Evolutionary conservation across 106 monocot genomes (phyloP).

Genomic region (Dendrobium chrysotoxum): DNA sequence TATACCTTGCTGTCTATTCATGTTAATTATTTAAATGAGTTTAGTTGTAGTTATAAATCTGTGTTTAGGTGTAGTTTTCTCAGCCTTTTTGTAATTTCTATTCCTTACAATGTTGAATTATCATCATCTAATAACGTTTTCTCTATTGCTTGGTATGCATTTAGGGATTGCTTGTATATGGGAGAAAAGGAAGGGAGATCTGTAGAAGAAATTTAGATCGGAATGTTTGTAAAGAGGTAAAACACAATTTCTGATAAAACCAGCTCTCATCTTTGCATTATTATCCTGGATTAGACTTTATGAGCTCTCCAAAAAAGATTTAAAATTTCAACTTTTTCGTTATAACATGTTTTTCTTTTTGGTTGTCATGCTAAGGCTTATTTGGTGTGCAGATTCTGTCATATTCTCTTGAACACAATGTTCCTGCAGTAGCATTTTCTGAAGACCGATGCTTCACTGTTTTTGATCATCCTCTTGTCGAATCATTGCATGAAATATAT

Average conservation of each 20-base stretch:
- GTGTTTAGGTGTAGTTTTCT: not conserved
- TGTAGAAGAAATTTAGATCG: constrained; percentile 73
- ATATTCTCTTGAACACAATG: constrained; percentile 73
- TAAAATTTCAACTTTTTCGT: not conserved
- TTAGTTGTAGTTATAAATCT: not conserved
- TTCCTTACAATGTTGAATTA: not conserved
- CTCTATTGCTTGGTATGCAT: not conserved
- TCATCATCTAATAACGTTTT: not conserved
- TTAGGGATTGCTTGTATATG: constrained; percentile 93
- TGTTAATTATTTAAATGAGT: not conserved
- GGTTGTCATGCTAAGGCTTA: not conserved
- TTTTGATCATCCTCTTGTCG: constrained; percentile 73
- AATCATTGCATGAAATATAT: constrained; percentile 70
- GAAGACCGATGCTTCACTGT: constrained; percentile 78
- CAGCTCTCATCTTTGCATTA: not conserved
- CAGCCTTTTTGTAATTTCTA: not conserved
- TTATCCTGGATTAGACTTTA: not conserved
- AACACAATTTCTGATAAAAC: not conserved
- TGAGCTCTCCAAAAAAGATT: not conserved
- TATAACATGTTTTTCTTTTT: not conserved
- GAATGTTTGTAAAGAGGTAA: constrained; percentile 89
- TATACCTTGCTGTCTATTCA: not conserved
- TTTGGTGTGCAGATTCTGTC: constrained; percentile 54
- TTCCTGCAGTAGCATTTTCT: constrained; percentile 87
- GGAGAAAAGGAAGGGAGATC: constrained; percentile 76